Evolutionary conservation across 78 protist species (phyloP).

Genomic region (Diacronema lutheri): DNA sequence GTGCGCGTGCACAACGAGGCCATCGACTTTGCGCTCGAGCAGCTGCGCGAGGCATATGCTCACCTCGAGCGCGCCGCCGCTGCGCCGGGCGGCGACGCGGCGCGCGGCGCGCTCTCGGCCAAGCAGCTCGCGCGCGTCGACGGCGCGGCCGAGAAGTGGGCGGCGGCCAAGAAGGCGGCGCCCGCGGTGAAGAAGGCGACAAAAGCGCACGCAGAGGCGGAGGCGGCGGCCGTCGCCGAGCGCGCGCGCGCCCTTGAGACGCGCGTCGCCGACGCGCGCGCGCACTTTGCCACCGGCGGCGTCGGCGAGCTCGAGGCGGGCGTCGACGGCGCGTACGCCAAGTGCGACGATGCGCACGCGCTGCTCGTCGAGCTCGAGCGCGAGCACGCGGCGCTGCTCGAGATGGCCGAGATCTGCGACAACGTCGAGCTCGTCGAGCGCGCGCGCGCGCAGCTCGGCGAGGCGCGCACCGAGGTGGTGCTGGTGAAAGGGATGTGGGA

Average conservation of each 20-base stretch:
- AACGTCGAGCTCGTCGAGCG: not conserved
- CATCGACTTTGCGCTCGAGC: no score
- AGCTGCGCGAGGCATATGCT: no score
- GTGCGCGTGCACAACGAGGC: no score
- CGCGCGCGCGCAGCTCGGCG: not conserved
- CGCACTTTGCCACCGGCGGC: not conserved
- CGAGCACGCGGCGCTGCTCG: not conserved
- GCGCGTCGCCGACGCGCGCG: not conserved
- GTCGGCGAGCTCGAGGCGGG: not conserved
- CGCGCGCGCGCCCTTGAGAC: not conserved
- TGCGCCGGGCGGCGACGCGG: no score
- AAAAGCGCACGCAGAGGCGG: not conserved
- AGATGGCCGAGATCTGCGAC: not conserved
- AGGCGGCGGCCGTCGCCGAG: not conserved
- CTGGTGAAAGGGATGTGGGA: constrained; percentile 46
- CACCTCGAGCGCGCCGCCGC: no score
- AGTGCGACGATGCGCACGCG: not conserved
- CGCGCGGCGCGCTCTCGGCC: no score
- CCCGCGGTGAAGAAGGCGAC: not conserved
- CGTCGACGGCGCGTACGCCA: not conserved
- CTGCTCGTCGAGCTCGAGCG: not conserved
- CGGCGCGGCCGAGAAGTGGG: not conserved
- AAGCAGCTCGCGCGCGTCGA: not conserved
- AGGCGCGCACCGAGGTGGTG: not conserved
- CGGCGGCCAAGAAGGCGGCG: not conserved